A percentile compares a stretch with the other conserved stretches of the same genome.
These are phyloP conservation scores for Brasenia schreberi DNA, from an alignment of 164 flowering plant species.

Conservation along the genomic window DNA sequence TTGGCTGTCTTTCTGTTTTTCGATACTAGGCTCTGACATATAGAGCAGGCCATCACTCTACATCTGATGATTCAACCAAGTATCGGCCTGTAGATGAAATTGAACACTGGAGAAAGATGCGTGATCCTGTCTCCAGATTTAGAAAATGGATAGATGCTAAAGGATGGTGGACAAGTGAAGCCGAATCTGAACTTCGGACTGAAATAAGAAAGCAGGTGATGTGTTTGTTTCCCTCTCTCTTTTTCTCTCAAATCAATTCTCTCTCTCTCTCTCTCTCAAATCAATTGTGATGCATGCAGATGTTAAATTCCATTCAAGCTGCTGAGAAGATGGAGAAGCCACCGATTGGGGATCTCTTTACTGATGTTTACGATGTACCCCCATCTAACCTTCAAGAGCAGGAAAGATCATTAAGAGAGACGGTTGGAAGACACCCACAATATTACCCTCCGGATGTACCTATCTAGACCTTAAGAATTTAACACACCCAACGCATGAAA, in stretches of 20 bases:
- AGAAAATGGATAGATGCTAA: constrained; percentile 71
- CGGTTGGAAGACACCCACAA: constrained; percentile 28
- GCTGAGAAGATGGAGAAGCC: constrained; percentile 56
- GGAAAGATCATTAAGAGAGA: constrained; percentile 32
- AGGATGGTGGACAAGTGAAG: constrained; percentile 66
- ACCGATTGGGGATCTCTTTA: constrained; percentile 35
- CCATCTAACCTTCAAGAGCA: constrained; percentile 47
- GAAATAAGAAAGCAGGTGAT: constrained; percentile 52
- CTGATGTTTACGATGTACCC: constrained; percentile 42
- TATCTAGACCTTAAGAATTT: constrained; percentile 6
- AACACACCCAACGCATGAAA: no score
- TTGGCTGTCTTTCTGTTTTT: background rate
- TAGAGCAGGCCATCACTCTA: constrained; percentile 87
- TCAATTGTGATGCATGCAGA: constrained; percentile 15
- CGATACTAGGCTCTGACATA: constrained; percentile 69
- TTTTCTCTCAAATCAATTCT: background rate
- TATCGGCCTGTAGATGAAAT: constrained; percentile 70
- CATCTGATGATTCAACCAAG: constrained; percentile 95
- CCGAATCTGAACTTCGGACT: constrained; percentile 47
- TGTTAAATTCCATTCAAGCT: constrained; percentile 41
- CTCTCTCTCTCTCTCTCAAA: background rate
- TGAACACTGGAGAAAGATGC: constrained; percentile 53
- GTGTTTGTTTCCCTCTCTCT: background rate
- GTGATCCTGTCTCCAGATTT: constrained; percentile 56
- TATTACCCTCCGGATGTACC: constrained; percentile 48